Percentiles rank a stretch among this genome's conserved stretches.
Evolutionary conservation across 345 rosid genomes (phyloP).

Genomic region (Dipteronia sinensis): DNA sequence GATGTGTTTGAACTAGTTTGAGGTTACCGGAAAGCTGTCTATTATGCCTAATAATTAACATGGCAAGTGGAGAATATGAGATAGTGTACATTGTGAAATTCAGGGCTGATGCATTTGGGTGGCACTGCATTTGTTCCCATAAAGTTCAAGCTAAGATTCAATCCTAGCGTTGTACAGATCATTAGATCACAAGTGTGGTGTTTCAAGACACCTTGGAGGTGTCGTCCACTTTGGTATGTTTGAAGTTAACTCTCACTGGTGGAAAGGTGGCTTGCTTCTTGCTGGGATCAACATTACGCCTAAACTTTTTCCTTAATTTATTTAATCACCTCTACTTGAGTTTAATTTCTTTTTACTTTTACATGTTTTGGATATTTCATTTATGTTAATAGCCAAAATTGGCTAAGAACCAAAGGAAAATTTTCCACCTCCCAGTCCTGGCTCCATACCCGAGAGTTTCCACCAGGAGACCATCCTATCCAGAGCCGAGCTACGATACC

Average conservation of each 20-base stretch:
- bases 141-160: no score
- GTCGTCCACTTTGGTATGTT: conserved; percentile 32
- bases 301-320: neutral
- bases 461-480: no score
- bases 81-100: conserved; percentile 28
- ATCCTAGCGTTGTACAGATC: no score
- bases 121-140: conserved; percentile 31
- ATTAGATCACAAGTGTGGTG: no score
- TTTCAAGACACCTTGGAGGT: neutral
- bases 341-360: no score
- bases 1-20: conserved; percentile 27
- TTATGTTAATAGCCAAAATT: no score
- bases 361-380: no score
- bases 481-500: no score
- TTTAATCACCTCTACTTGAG: no score
- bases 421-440: no score
- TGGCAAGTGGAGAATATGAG: conserved; percentile 8
- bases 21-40: conserved; percentile 30
- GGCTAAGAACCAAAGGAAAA: no score
- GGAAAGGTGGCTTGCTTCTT: conserved; percentile 44
- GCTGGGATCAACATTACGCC: conserved; percentile 33
- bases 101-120: conserved; percentile 38
- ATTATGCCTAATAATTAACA: neutral
- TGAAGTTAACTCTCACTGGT: conserved; percentile 33
- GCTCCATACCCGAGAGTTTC: no score